Evolutionary conservation across 2,329 filamentous ascomycete genomes (phyloP).

Genomic region (Diaporthe vexans): DNA sequence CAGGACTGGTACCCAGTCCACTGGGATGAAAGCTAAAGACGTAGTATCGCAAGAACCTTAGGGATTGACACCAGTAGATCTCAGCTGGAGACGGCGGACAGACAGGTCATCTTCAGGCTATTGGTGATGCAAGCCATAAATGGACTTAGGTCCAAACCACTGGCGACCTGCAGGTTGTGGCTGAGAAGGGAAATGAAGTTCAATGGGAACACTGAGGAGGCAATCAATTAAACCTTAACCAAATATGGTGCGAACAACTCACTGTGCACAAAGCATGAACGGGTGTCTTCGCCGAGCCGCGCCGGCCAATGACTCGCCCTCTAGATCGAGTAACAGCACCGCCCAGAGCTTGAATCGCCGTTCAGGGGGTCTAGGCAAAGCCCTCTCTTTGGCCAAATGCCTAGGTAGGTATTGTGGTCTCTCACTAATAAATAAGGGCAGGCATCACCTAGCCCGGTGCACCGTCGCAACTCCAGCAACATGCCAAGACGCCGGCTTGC

Average conservation of each 20-base stretch:
- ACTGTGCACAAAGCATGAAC: background rate
- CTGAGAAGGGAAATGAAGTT: background rate
- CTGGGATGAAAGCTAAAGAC: background rate
- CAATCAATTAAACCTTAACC: background rate
- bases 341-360: background rate
- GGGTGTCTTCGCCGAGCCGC: background rate
- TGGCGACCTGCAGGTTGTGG: background rate
- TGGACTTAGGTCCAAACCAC: background rate
- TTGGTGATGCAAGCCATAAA: background rate
- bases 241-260: background rate
- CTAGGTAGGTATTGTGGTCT: no score
- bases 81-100: background rate
- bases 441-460: no score
- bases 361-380: background rate
- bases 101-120: background rate
- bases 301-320: background rate
- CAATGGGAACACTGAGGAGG: background rate
- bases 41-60: no score
- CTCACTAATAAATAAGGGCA: no score
- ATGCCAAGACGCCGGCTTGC: background rate
- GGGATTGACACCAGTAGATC: background rate
- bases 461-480: no score
- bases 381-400: background rate
- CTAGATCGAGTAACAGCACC: background rate
- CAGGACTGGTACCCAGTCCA: background rate